Percentiles rank a stretch among this genome's conserved stretches.
Conservation (phyloP, 2,329 filamentous ascomycete species). For the Grosmannia serpens region DNA sequence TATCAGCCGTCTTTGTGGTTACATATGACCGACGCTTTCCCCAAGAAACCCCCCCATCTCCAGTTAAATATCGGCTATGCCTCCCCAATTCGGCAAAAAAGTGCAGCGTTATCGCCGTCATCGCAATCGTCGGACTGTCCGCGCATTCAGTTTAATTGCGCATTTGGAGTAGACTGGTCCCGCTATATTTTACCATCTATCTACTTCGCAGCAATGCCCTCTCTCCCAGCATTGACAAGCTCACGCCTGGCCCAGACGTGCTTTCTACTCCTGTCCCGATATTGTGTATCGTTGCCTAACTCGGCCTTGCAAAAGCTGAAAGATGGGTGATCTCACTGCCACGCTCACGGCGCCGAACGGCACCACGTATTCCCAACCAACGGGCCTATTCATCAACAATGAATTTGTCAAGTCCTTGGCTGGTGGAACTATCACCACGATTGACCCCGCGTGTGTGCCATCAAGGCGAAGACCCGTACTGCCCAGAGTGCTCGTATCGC, state of each 20-base stretch:
- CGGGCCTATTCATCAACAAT: constrained; percentile 10
- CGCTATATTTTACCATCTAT: not conserved
- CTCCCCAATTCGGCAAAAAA: not conserved
- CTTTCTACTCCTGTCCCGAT: not conserved
- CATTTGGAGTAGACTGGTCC: not conserved
- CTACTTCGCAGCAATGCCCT: not conserved
- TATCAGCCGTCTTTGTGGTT: too few relatives aligned
- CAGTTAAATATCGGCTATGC: not conserved
- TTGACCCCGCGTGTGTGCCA: constrained; percentile 4
- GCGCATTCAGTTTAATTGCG: not conserved
- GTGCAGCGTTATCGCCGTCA: not conserved
- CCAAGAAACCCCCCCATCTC: not conserved
- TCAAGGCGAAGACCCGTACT: not conserved
- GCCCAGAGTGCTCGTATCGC: not conserved
- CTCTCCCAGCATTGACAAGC: not conserved
- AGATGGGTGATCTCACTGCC: not conserved
- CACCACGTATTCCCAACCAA: constrained; percentile 3
- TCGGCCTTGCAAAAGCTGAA: not conserved
- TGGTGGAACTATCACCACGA: not conserved
- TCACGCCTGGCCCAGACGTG: not conserved
- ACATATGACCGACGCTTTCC: too few relatives aligned
- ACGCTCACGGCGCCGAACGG: constrained; percentile 6
- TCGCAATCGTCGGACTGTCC: not conserved
- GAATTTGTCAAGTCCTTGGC: constrained; percentile 4
- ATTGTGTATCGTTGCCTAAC: not conserved